These are phyloP conservation scores for Dalbergia cochinchinensis DNA, from an alignment of 306 rosid species.

Conservation along the genomic window DNA sequence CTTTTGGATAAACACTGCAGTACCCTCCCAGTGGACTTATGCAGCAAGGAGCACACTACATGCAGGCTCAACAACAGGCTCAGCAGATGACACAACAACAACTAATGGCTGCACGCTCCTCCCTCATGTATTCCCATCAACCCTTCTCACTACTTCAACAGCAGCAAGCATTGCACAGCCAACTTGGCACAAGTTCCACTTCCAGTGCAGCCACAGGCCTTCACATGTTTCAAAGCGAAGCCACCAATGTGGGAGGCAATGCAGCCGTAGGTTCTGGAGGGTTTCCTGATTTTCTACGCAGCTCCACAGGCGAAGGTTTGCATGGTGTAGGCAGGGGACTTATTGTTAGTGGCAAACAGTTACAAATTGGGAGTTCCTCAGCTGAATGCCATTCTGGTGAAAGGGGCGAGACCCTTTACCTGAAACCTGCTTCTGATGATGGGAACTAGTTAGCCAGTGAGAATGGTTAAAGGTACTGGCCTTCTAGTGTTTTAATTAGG, in stretches of 20 bases:
- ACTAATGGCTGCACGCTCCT: conserved; percentile 88
- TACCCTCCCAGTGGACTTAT: conserved; percentile 72
- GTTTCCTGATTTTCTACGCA: conserved; percentile 74
- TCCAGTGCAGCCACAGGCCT: conserved; percentile 69
- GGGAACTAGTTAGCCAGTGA: conserved; percentile 69
- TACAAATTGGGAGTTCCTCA: conserved; percentile 67
- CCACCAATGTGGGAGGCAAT: conserved; percentile 64
- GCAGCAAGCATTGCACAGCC: conserved; percentile 83
- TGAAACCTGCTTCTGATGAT: conserved; percentile 67
- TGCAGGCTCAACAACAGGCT: conserved; percentile 81
- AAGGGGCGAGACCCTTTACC: conserved; percentile 81
- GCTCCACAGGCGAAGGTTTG: conserved; percentile 59
- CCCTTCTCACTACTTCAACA: conserved; percentile 79
- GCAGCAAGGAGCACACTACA: conserved; percentile 90
- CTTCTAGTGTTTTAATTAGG: conserved; percentile 48
- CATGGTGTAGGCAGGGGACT: conserved; percentile 54
- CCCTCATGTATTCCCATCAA: conserved; percentile 91
- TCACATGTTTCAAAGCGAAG: conserved; percentile 83
- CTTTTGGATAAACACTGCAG: conserved; percentile 53
- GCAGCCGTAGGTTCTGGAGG: conserved; percentile 67
- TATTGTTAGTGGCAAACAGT: conserved; percentile 71
- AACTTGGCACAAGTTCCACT: conserved; percentile 69
- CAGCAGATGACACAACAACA: conserved; percentile 90
- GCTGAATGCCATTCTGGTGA: conserved; percentile 76
- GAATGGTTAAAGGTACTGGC: conserved; percentile 31